Conservation (phyloP, 1,284 basidiomycete genomes). For the Vanrija sp. region DNA sequence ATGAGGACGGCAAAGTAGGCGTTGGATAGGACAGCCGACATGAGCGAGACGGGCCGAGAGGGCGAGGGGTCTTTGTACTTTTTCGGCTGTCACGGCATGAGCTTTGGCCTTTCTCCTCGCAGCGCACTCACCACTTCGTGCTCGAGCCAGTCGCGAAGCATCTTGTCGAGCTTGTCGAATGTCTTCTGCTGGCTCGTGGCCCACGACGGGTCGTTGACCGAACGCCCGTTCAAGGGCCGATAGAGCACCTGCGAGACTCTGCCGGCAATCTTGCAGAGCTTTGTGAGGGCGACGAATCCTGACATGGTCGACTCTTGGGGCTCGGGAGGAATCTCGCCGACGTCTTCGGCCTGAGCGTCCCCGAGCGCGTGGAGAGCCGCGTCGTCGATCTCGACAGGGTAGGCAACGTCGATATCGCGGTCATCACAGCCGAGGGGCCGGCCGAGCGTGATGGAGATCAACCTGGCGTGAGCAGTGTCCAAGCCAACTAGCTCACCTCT, state of each 20-base stretch:
- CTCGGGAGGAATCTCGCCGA: conserved; percentile 53
- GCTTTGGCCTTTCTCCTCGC: not conserved
- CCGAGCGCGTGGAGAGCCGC: conserved; percentile 57
- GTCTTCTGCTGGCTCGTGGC: conserved; percentile 65
- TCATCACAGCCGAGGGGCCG: conserved; percentile 54
- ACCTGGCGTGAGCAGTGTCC: conserved; percentile 50
- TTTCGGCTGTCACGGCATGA: conserved; percentile 56
- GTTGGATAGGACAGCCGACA: conserved; percentile 81
- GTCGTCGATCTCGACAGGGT: conserved; percentile 75
- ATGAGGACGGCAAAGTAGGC: conserved; percentile 84
- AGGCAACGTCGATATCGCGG: conserved; percentile 54
- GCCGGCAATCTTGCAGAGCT: conserved; percentile 73
- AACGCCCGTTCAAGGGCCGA: conserved; percentile 35
- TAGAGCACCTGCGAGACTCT: conserved; percentile 57
- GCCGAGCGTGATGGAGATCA: conserved; percentile 80
- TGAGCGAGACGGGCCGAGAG: conserved; percentile 45
- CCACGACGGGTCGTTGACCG: conserved; percentile 60
- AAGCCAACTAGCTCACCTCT: conserved; percentile 42
- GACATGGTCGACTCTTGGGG: conserved; percentile 56
- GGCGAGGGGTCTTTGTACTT: conserved; percentile 54
- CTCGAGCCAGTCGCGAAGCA: conserved; percentile 75
- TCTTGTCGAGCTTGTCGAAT: conserved; percentile 70
- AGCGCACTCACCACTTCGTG: conserved; percentile 49
- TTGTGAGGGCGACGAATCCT: conserved; percentile 68
- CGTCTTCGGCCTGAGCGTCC: conserved; percentile 14